phyloP scores from a whole-genome alignment of 176 grass and related monocot species.

The Aegilops longissima region DNA sequence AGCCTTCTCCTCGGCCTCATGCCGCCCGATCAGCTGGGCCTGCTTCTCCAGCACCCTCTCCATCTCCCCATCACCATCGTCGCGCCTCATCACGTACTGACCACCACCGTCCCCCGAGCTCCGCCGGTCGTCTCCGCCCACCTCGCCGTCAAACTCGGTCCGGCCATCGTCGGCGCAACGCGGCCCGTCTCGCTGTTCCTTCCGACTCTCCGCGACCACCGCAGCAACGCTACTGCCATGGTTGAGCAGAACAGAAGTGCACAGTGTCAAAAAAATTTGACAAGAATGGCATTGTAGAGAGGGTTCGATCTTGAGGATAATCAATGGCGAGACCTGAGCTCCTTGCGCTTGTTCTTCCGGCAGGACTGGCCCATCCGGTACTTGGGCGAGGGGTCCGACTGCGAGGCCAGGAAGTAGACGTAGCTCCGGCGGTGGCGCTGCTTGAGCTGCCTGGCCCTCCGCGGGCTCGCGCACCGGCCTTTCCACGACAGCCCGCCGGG shows the following conservation, averaged over 20 bases:
- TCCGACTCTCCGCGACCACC: not conserved
- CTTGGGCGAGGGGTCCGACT: constrained; percentile 60
- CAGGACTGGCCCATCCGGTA: constrained; percentile 88
- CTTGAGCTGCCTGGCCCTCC: constrained; percentile 59
- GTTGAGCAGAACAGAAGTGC: not conserved
- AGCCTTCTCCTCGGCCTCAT: constrained; percentile 72
- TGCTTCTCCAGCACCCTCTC: constrained; percentile 79
- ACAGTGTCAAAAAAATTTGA: not conserved
- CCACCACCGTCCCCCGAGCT: constrained; percentile 20
- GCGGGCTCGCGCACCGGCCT: constrained; percentile 71
- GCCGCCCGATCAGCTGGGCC: constrained; percentile 78
- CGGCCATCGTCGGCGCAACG: constrained; percentile 21
- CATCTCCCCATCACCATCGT: constrained; percentile 66
- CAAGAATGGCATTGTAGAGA: not conserved
- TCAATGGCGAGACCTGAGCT: constrained; percentile 38
- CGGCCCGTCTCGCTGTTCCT: constrained; percentile 5
- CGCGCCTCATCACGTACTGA: constrained; percentile 41
- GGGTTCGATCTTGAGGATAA: not conserved
- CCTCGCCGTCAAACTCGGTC: constrained; percentile 39
- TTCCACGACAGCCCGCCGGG: constrained; percentile 81
- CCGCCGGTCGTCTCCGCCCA: constrained; percentile 30
- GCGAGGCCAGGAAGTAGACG: constrained; percentile 40
- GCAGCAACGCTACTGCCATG: constrained; percentile 28
- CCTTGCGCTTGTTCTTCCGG: constrained; percentile 72
- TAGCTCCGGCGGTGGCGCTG: constrained; percentile 49